A percentile compares a stretch with the other conserved stretches of the same genome.
phyloP scores from a whole-genome alignment of 805 yeast species.

The Monosporozyma servazzii region DNA sequence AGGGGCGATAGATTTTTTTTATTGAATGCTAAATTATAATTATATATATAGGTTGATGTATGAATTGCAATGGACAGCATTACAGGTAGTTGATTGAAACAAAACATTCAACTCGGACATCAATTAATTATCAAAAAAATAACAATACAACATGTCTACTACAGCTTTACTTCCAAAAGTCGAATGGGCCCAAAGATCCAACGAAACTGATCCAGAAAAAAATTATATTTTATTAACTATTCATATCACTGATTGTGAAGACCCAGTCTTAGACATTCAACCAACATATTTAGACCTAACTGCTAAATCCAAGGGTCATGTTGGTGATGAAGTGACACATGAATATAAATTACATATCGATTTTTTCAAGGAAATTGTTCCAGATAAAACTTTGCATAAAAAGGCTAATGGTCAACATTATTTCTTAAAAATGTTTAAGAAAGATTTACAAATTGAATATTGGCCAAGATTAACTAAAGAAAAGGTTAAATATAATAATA shows the following conservation, averaged over 20 bases:
- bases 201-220: constrained; percentile 57
- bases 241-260: constrained; percentile 57
- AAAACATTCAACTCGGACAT: not conserved
- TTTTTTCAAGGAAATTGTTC: constrained; percentile 66
- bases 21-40: not conserved
- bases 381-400: constrained; percentile 48
- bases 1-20: not conserved
- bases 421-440: constrained; percentile 60
- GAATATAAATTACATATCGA: constrained; percentile 60
- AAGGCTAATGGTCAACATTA: constrained; percentile 45
- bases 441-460: constrained; percentile 59
- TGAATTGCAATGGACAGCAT: not conserved
- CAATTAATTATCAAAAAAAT: not conserved
- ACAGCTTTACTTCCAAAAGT: constrained; percentile 40
- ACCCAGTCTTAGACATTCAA: constrained; percentile 55
- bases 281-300: constrained; percentile 42
- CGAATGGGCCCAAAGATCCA: constrained; percentile 95
- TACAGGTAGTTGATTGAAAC: not conserved
- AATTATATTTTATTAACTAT: constrained; percentile 71
- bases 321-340: constrained; percentile 34
- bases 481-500: constrained; percentile 65
- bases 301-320: constrained; percentile 35
- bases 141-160: constrained; percentile 2
- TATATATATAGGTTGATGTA: not conserved
- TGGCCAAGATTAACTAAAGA: constrained; percentile 96